Conservation (phyloP, 2,329 filamentous ascomycete species). For the Alternaria sp. region DNA sequence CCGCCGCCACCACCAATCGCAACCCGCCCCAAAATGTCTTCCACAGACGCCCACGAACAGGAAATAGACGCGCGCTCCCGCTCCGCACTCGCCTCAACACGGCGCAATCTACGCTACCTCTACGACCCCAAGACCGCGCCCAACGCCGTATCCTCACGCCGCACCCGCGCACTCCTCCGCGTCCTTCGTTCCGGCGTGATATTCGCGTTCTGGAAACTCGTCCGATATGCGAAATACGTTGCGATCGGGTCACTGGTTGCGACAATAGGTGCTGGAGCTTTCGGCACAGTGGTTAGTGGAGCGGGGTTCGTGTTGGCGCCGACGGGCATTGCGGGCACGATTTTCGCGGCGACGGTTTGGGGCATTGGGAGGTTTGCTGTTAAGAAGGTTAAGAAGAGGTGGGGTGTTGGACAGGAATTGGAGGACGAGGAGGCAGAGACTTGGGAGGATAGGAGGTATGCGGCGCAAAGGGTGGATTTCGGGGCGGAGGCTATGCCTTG, state of each 20-base stretch:
- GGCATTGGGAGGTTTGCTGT: conserved; percentile 48
- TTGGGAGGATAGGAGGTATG: conserved; percentile 23
- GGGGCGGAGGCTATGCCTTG: conserved; percentile 30
- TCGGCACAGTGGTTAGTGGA: conserved; percentile 47
- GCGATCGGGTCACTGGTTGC: conserved; percentile 50
- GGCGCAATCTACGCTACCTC: conserved; percentile 46
- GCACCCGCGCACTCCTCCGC: conserved; percentile 49
- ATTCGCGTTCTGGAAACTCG: conserved; percentile 52
- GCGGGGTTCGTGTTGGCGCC: conserved; percentile 52
- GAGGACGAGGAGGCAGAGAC: conserved; percentile 26
- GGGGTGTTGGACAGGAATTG: conserved; percentile 27
- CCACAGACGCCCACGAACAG: conserved; percentile 3
- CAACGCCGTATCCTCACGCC: conserved; percentile 40
- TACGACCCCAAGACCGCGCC: conserved; percentile 41
- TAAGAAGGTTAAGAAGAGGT: conserved; percentile 40
- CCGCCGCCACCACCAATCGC: neutral
- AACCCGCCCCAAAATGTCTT: conserved; percentile 1
- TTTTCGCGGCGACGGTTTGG: conserved; percentile 48
- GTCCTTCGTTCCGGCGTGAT: conserved; percentile 47
- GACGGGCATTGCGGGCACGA: conserved; percentile 49
- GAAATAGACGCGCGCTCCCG: conserved; percentile 30
- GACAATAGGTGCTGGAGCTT: conserved; percentile 46
- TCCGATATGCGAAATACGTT: conserved; percentile 53
- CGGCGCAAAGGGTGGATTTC: conserved; percentile 13
- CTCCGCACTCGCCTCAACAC: conserved; percentile 35